Conservation (phyloP, 2,329 filamentous ascomycete species). For the Emergomyces africanus region DNA sequence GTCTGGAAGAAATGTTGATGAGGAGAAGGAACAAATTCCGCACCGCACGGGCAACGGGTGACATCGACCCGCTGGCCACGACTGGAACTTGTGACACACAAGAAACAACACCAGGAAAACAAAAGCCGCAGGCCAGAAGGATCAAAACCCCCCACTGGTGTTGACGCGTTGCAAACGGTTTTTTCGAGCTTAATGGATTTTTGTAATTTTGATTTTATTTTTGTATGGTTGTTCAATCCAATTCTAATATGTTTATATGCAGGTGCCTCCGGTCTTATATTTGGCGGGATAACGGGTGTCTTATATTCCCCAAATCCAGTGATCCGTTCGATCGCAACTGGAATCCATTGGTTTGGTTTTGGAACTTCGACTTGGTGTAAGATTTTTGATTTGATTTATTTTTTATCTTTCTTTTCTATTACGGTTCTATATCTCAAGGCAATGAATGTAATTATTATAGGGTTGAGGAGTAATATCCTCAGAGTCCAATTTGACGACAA, state of each 20-base stretch:
- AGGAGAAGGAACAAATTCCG: neutral
- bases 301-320: conserved; percentile 52
- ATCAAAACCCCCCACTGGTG: too few relatives aligned
- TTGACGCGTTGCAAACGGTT: too few relatives aligned
- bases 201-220: too few relatives aligned
- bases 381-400: conserved; percentile 17
- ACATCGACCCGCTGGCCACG: neutral
- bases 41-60: neutral
- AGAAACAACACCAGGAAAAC: too few relatives aligned
- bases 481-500: conserved; percentile 38
- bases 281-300: conserved; percentile 59
- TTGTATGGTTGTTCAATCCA: neutral
- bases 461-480: conserved; percentile 31
- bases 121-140: too few relatives aligned
- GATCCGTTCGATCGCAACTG: conserved; percentile 58
- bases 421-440: neutral
- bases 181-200: too few relatives aligned
- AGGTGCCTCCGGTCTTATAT: conserved; percentile 50
- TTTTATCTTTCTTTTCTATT: neutral
- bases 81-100: too few relatives aligned
- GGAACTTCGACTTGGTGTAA: conserved; percentile 65
- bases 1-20: neutral
- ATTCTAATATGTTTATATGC: conserved; percentile 1
- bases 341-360: conserved; percentile 69
- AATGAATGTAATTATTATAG: conserved; percentile 14